These are phyloP conservation scores for Ogataea minuta DNA, from an alignment of 805 yeast genomes.

Conservation along the genomic window DNA sequence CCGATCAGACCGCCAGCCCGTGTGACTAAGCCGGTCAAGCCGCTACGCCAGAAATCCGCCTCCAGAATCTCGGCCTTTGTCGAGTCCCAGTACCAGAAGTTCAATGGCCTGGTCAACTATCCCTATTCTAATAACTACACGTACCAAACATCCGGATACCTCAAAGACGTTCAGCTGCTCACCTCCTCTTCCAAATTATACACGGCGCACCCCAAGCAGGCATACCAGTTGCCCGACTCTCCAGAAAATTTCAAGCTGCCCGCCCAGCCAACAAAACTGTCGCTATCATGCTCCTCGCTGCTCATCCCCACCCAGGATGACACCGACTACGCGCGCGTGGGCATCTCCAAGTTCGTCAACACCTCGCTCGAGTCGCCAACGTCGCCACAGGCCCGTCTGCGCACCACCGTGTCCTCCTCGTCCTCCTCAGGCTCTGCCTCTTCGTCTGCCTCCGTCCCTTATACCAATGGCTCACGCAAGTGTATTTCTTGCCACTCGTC, in stretches of 20 bases:
- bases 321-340: slow-evolving; percentile 7
- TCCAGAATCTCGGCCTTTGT: slow-evolving; percentile 26
- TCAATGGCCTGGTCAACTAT: slow-evolving; percentile 38
- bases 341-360: slow-evolving; percentile 17
- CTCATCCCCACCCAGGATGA: slow-evolving; percentile 3
- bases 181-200: slow-evolving; percentile 50
- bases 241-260: slow-evolving; percentile 24
- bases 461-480: slow-evolving; percentile 40
- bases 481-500: slow-evolving; percentile 90
- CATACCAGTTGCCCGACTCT: slow-evolving; percentile 19
- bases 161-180: slow-evolving; percentile 47
- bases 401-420: slow-evolving; percentile 14
- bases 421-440: not conserved
- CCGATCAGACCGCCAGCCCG: slow-evolving; percentile 4
- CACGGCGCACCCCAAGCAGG: slow-evolving; percentile 32
- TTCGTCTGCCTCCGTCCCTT: slow-evolving; percentile 3
- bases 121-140: slow-evolving; percentile 55
- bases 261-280: slow-evolving; percentile 13
- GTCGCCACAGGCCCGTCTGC: slow-evolving; percentile 15
- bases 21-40: slow-evolving; percentile 14
- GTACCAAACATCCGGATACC: slow-evolving; percentile 46
- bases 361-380: slow-evolving; percentile 14
- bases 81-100: slow-evolving; percentile 24
- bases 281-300: slow-evolving; percentile 6
- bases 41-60: slow-evolving; percentile 9